Evolutionary conservation across 2,329 filamentous ascomycete genomes (phyloP), one percentile per base, ranked within the genome.

Genomic region (Rhexocercosporidium sp.): DNA sequence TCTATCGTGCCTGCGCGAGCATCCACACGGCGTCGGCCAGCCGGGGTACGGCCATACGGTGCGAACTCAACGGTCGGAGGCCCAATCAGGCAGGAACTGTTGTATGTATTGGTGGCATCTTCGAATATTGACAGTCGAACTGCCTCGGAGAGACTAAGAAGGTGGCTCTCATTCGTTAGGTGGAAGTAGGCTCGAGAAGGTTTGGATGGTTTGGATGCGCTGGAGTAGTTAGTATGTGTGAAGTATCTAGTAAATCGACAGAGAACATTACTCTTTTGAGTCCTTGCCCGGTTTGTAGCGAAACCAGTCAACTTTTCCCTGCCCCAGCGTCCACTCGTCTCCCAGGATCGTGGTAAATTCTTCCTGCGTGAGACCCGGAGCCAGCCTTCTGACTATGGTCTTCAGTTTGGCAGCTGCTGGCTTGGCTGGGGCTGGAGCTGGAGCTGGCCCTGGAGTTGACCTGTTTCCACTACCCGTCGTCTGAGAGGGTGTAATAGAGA

Each of bases 1-100:
- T 99, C 96, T 72, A 99, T 98, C 3, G 94, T 97, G 62, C 95
- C 96, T 78, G 97, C 93, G 16, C 94, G 90, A 62, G 89, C 88
- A 82, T 99, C 96, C 63, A 88, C 87, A 39, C 93, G 89, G 59
- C 88, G 87, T 77, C 92, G 93, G 41, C 85, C 87, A 67, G 87
- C 88, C 1, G 95, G 93, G 1, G 93, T 87, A 75, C 94, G 94
- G 72, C 93, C 92, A 81, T 94, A 97, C 0, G 91, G 87, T 20
- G 94, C 89, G 75, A 92, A 92, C 75, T 97, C 94, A 59, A 97
- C 83, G 5, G 86, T 86, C 0, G 96, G 94, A 1, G 92, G 92
- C 0, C 92, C 92, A 64, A 96, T 82, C 1, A 97, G 86, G 29
- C 89, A 89, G 1, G 90, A 81, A 73, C 90, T 92, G 69, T 86